phyloP scores from a whole-genome alignment of 106 monocot species.

The Allium fistulosum region DNA sequence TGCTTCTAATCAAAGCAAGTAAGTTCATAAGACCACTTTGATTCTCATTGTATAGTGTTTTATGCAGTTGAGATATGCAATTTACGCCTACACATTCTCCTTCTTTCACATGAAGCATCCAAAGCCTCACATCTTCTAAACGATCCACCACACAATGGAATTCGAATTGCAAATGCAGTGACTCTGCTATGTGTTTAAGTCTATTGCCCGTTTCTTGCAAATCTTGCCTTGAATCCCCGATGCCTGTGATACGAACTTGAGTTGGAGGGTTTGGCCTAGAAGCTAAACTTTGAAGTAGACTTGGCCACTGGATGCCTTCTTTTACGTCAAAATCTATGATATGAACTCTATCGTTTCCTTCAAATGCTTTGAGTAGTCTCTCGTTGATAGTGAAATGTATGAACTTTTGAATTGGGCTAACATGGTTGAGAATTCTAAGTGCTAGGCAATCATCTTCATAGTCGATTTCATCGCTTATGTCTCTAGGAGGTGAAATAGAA shows the following conservation, averaged over 20 bases:
- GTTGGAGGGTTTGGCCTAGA: constrained; percentile 51
- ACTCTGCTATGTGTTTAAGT: constrained; percentile 53
- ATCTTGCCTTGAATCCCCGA: constrained; percentile 56
- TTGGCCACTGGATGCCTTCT: constrained; percentile 87
- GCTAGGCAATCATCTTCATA: constrained; percentile 37
- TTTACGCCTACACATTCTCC: constrained; percentile 80
- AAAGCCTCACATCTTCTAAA: constrained; percentile 83
- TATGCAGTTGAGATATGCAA: constrained; percentile 61
- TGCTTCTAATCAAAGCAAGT: constrained; percentile 53
- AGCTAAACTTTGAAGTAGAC: constrained; percentile 68
- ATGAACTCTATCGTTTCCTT: constrained; percentile 65
- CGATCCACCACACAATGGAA: constrained; percentile 79
- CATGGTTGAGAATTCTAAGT: constrained; percentile 42
- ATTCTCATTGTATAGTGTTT: constrained; percentile 42
- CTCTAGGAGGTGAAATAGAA: constrained; percentile 31
- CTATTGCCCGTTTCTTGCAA: constrained; percentile 57
- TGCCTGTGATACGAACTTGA: constrained; percentile 79
- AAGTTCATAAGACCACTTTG: constrained; percentile 35
- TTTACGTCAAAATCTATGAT: constrained; percentile 88
- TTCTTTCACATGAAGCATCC: constrained; percentile 96
- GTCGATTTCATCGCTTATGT: constrained; percentile 13
- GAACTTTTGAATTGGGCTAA: constrained; percentile 63
- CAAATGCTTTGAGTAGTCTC: constrained; percentile 45
- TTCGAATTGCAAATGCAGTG: constrained; percentile 45
- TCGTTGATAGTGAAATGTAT: constrained; percentile 83